phyloP scores from a whole-genome alignment of 768 basidiomycete species.

The Tricholoma sp. region DNA sequence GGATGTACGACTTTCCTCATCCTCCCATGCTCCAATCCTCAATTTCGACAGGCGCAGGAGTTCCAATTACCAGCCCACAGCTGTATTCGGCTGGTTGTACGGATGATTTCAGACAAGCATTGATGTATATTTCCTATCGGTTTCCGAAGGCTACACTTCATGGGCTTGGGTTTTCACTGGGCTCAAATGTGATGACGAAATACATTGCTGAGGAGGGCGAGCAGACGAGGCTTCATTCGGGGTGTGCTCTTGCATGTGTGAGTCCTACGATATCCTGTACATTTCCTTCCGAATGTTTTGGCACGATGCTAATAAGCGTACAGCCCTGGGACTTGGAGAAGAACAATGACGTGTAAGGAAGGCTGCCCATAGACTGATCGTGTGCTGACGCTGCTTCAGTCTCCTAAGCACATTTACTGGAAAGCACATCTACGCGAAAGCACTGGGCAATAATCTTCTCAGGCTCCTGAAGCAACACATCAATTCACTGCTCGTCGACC shows the following conservation, averaged over 20 bases:
- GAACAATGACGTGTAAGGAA: constrained; percentile 39
- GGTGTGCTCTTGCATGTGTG: constrained; percentile 71
- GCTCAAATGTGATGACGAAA: constrained; percentile 81
- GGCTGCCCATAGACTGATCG: constrained; percentile 5
- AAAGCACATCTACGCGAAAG: constrained; percentile 62
- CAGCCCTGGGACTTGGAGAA: constrained; percentile 47
- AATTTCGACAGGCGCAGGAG: constrained; percentile 59
- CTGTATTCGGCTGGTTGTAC: constrained; percentile 85
- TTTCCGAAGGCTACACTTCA: constrained; percentile 78
- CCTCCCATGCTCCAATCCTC: constrained; percentile 9
- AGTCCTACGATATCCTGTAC: constrained; percentile 25
- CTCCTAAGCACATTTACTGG: constrained; percentile 49
- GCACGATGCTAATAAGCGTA: neutral
- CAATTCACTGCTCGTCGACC: constrained; percentile 39
- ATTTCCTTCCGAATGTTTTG: neutral
- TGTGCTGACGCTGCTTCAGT: constrained; percentile 25
- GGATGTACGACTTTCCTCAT: constrained; percentile 56
- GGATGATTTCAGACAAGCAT: constrained; percentile 75
- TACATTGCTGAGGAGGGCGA: constrained; percentile 81
- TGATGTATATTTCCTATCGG: constrained; percentile 62
- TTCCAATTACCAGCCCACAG: constrained; percentile 72
- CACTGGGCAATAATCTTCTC: constrained; percentile 67
- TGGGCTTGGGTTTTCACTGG: constrained; percentile 88
- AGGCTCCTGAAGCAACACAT: constrained; percentile 48
- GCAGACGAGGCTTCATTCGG: constrained; percentile 52